A percentile compares a stretch with the other conserved stretches of the same genome.
These are phyloP conservation scores for Talaromyces liani DNA, from an alignment of 495 filamentous ascomycete genomes.

Conservation along the genomic window DNA sequence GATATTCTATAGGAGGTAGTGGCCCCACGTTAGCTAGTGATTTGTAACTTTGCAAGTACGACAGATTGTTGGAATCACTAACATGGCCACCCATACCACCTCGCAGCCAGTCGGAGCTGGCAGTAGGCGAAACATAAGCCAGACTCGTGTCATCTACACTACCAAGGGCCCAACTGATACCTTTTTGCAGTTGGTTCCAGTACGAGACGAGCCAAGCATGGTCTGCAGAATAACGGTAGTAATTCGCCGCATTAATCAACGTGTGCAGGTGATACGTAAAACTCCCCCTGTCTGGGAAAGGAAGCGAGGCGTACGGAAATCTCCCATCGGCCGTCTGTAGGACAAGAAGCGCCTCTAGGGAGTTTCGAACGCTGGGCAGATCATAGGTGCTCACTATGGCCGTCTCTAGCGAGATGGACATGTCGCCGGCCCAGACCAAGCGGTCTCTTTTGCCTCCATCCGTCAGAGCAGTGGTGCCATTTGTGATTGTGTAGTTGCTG, in stretches of 20 bases:
- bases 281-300: slow-evolving; percentile 32
- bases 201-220: slow-evolving; percentile 31
- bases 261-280: slow-evolving; percentile 54
- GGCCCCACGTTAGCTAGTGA: background rate
- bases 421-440: too few species aligned
- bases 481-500: too few species aligned
- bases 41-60: background rate
- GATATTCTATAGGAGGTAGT: slow-evolving; percentile 3
- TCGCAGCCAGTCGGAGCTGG: slow-evolving; percentile 37
- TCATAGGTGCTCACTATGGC: too few species aligned
- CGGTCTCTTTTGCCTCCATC: too few species aligned
- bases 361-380: too few species aligned
- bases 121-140: slow-evolving; percentile 36
- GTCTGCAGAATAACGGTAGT: slow-evolving; percentile 46
- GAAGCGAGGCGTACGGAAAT: slow-evolving; percentile 47
- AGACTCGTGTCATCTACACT: slow-evolving; percentile 40
- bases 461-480: too few species aligned
- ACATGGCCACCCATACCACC: slow-evolving; percentile 20
- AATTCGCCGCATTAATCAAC: slow-evolving; percentile 47
- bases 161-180: slow-evolving; percentile 36
- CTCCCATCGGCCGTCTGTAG: slow-evolving; percentile 35
- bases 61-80: background rate
- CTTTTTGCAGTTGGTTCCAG: slow-evolving; percentile 38
- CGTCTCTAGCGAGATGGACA: too few species aligned
- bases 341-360: slow-evolving; percentile 32